Conservation (phyloP, 805 yeast species). For the Ogataea methylovora region DNA sequence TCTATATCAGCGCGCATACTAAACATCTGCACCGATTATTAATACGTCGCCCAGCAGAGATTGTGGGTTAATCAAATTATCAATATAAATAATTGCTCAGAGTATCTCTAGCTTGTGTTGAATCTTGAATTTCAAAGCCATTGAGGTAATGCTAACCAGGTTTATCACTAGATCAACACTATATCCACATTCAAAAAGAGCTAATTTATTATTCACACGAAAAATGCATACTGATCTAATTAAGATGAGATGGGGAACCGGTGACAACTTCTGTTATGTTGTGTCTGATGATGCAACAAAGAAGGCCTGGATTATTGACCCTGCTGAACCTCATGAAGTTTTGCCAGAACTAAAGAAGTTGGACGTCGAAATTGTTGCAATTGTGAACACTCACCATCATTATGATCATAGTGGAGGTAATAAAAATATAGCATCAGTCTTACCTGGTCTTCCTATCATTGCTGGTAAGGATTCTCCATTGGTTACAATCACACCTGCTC, state of each 20-base stretch:
- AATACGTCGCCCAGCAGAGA: no score
- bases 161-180: no score
- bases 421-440: slow-evolving; percentile 22
- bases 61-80: no score
- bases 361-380: slow-evolving; percentile 52
- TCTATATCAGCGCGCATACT: no score
- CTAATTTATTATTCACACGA: no score
- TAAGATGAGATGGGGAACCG: slow-evolving; percentile 93
- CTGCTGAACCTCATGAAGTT: slow-evolving; percentile 79
- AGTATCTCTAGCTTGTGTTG: neutral
- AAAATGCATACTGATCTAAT: slow-evolving; percentile 76
- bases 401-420: slow-evolving; percentile 93
- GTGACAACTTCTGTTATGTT: slow-evolving; percentile 86
- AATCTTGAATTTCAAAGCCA: neutral
- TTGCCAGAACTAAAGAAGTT: slow-evolving; percentile 35
- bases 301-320: slow-evolving; percentile 82
- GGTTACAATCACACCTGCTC: slow-evolving; percentile 64
- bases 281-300: slow-evolving; percentile 59
- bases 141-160: no score
- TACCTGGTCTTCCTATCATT: slow-evolving; percentile 54
- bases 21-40: no score
- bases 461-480: slow-evolving; percentile 80
- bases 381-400: slow-evolving; percentile 96
- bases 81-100: neutral
- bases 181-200: no score